A percentile compares a stretch with the other conserved stretches of the same genome.
These are phyloP conservation scores for Penicillium diatomitis DNA, from an alignment of 495 filamentous ascomycete species.

Conservation along the genomic window DNA sequence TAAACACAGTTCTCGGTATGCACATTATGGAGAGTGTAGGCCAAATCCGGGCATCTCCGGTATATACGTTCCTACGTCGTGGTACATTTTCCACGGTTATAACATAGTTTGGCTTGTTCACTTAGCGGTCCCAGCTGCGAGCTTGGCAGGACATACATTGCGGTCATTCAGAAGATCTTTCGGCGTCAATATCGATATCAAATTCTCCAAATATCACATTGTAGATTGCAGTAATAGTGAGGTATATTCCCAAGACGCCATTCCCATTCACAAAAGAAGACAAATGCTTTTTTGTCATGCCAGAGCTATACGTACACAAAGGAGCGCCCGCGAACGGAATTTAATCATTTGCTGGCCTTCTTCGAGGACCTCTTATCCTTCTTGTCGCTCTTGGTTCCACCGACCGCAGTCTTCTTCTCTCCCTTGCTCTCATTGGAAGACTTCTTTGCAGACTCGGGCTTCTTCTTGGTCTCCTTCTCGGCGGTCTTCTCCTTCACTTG, in stretches of 20 bases:
- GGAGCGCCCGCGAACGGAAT: conserved; percentile 9
- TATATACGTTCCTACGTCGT: no score
- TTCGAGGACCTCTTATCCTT: conserved; percentile 25
- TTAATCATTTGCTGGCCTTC: conserved; percentile 31
- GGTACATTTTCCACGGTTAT: no score
- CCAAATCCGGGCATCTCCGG: no score
- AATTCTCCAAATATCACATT: no score
- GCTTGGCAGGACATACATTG: no score
- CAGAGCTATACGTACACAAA: conserved; percentile 20
- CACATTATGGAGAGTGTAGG: no score
- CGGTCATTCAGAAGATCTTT: conserved; percentile 1
- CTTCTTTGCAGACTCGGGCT: conserved; percentile 2
- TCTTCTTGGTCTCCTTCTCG: neutral
- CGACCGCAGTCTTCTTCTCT: conserved; percentile 15
- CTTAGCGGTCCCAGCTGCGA: no score
- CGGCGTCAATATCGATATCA: no score
- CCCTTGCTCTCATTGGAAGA: conserved; percentile 2
- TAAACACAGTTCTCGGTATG: no score
- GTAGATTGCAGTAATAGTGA: conserved; percentile 9
- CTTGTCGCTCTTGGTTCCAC: conserved; percentile 9
- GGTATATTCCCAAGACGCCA: conserved; percentile 24
- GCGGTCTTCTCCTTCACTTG: conserved; percentile 13
- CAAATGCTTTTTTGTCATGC: conserved; percentile 25
- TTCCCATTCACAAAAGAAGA: conserved; percentile 14
- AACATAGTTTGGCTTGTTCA: no score